Conservation (phyloP, 768 basidiomycete species). For the Leccinellum rugosiceps region DNA sequence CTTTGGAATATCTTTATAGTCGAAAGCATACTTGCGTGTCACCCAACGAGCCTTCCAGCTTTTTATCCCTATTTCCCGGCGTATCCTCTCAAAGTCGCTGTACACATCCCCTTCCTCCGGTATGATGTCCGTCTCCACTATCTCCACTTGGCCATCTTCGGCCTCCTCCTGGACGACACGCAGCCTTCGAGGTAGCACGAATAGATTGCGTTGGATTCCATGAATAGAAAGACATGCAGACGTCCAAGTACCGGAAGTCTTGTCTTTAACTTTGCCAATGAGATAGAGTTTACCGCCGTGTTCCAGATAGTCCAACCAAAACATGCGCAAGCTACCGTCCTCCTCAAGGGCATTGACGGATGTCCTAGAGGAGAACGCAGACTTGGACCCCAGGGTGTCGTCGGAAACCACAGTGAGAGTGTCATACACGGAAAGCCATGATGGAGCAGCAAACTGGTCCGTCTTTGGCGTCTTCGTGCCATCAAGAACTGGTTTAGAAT, state of each 20-base stretch:
- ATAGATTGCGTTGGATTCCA: slow-evolving; percentile 86
- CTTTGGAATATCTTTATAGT: slow-evolving; percentile 66
- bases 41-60: slow-evolving; percentile 83
- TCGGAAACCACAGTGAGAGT: slow-evolving; percentile 59
- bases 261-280: slow-evolving; percentile 88
- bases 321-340: slow-evolving; percentile 86
- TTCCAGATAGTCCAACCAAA: slow-evolving; percentile 96
- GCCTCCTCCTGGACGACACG: slow-evolving; percentile 42
- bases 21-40: slow-evolving; percentile 89
- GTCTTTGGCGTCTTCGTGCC: slow-evolving; percentile 34
- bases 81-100: slow-evolving; percentile 76
- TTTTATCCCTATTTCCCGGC: slow-evolving; percentile 69
- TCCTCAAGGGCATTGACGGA: slow-evolving; percentile 65
- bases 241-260: slow-evolving; percentile 58
- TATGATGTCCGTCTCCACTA: slow-evolving; percentile 70
- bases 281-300: slow-evolving; percentile 82
- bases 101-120: slow-evolving; percentile 73
- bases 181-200: slow-evolving; percentile 74
- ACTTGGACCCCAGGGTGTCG: slow-evolving; percentile 52
- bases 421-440: slow-evolving; percentile 77
- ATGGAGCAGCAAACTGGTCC: slow-evolving; percentile 46
- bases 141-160: slow-evolving; percentile 29
- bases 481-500: slow-evolving; percentile 14
- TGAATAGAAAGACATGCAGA: slow-evolving; percentile 87
- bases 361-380: slow-evolving; percentile 36